Percentiles rank a stretch among this genome's conserved stretches.
Evolutionary conservation across 495 filamentous ascomycete species (phyloP).

Genomic region (Hypoxylon fuscum): DNA sequence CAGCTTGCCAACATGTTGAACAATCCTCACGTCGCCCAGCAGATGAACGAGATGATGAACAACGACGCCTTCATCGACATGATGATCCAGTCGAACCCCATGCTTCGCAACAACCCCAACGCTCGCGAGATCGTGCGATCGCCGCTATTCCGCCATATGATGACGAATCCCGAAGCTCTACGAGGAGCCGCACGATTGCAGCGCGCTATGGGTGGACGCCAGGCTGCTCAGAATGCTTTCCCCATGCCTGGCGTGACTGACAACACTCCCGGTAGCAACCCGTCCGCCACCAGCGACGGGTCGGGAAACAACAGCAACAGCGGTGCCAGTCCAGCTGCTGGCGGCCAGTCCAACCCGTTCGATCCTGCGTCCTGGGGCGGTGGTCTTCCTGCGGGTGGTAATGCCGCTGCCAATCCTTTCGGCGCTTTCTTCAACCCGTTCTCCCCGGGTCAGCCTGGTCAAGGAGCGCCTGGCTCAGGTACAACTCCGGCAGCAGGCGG

Average conservation of each 20-base stretch:
- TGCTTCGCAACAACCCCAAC: constrained; percentile 84
- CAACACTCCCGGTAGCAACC: constrained; percentile 61
- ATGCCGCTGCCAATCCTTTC: constrained; percentile 71
- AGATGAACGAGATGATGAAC: constrained; percentile 91
- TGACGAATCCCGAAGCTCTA: constrained; percentile 90
- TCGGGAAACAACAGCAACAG: constrained; percentile 37
- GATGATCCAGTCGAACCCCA: constrained; percentile 89
- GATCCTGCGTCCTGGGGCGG: constrained; percentile 41
- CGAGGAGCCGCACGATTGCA: constrained; percentile 83
- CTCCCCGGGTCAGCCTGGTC: constrained; percentile 21
- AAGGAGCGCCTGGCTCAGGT: constrained; percentile 38
- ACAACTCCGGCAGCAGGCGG: constrained; percentile 17
- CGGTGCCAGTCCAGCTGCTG: constrained; percentile 22
- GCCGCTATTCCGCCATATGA: constrained; percentile 88
- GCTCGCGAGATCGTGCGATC: constrained; percentile 85
- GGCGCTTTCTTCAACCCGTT: constrained; percentile 68
- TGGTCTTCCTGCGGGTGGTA: constrained; percentile 27
- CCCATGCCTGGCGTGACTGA: constrained; percentile 91
- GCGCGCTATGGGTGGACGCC: constrained; percentile 69
- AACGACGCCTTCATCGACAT: constrained; percentile 92
- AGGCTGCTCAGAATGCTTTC: constrained; percentile 63
- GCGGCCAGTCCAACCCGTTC: constrained; percentile 52
- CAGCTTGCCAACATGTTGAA: constrained; percentile 83
- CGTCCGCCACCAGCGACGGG: constrained; percentile 32
- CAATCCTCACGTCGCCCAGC: constrained; percentile 82